A percentile compares a stretch with the other conserved stretches of the same genome.
Evolutionary conservation across 2,329 filamentous ascomycete species (phyloP).

Genomic region (Shiraia sp.): DNA sequence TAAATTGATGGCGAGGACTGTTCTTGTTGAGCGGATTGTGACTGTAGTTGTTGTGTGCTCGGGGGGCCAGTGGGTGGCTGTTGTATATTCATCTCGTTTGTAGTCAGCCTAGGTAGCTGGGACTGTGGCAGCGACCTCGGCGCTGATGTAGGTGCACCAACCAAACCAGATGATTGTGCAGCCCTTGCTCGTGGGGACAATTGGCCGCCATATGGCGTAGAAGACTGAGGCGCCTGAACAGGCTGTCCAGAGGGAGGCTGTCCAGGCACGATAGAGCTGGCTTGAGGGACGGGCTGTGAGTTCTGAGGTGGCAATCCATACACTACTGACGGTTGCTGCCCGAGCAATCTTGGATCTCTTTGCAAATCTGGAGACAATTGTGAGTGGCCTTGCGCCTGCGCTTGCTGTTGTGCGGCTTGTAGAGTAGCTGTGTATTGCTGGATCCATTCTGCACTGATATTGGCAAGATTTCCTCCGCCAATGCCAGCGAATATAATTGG

Average conservation of each 20-base stretch:
- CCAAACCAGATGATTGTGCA: constrained; percentile 28
- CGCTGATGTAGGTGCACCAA: constrained; percentile 45
- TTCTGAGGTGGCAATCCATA: constrained; percentile 38
- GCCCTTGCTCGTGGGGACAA: constrained; percentile 42
- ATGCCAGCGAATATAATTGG: constrained; percentile 60
- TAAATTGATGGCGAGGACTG: constrained; percentile 76
- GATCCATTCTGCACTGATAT: constrained; percentile 54
- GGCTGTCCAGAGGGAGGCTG: constrained; percentile 44
- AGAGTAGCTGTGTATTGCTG: constrained; percentile 55
- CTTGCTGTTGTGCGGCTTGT: constrained; percentile 50
- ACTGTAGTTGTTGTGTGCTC: constrained; percentile 48
- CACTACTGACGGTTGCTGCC: constrained; percentile 38
- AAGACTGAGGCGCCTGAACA: constrained; percentile 47
- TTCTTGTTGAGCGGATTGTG: constrained; percentile 59
- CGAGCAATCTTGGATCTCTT: constrained; percentile 49
- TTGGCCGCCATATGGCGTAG: constrained; percentile 34
- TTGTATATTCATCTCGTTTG: constrained; percentile 56
- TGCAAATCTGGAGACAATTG: constrained; percentile 47
- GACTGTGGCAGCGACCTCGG: constrained; percentile 52
- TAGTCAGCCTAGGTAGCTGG: constrained; percentile 55
- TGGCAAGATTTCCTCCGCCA: constrained; percentile 53
- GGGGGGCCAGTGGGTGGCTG: constrained; percentile 49
- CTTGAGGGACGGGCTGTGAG: constrained; percentile 36
- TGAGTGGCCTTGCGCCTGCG: constrained; percentile 46
- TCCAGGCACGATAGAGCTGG: constrained; percentile 41